Evolutionary conservation across 2,329 filamentous ascomycete genomes (phyloP).

Genomic region (Seiridium cupressi): DNA sequence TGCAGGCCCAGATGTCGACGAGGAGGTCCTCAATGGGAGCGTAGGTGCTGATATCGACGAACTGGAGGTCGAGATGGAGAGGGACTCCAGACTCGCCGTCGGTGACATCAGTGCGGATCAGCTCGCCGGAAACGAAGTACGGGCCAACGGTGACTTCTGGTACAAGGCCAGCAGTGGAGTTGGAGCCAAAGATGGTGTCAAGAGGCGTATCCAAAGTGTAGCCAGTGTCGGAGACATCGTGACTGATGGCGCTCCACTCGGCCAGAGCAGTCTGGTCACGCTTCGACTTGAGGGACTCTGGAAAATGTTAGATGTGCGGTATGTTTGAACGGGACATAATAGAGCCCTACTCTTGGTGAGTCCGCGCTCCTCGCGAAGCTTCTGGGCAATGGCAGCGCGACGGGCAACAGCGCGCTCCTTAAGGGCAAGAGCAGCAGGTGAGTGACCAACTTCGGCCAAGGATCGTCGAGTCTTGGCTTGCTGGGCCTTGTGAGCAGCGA

Average conservation of each 20-base stretch:
- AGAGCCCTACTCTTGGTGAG: slow-evolving; percentile 19
- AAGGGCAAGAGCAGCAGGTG: slow-evolving; percentile 32
- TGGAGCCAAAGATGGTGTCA: slow-evolving; percentile 28
- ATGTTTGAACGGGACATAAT: background rate
- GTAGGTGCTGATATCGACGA: slow-evolving; percentile 35
- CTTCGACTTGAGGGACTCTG: slow-evolving; percentile 23
- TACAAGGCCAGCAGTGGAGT: slow-evolving; percentile 26
- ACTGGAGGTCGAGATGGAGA: slow-evolving; percentile 37
- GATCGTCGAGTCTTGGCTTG: slow-evolving; percentile 32
- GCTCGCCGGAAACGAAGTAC: slow-evolving; percentile 32
- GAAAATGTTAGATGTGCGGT: background rate
- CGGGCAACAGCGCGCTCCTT: slow-evolving; percentile 34
- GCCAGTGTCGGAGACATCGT: slow-evolving; percentile 22
- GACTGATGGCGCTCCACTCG: slow-evolving; percentile 21
- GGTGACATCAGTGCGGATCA: slow-evolving; percentile 34
- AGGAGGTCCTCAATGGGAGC: slow-evolving; percentile 29
- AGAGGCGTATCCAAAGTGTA: slow-evolving; percentile 34
- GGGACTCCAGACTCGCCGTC: slow-evolving; percentile 35
- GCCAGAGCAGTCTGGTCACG: slow-evolving; percentile 23
- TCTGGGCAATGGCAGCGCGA: slow-evolving; percentile 32
- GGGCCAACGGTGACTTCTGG: slow-evolving; percentile 27
- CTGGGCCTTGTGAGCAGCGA: slow-evolving; percentile 29
- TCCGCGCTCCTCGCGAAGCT: slow-evolving; percentile 33
- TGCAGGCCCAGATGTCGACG: slow-evolving; percentile 37
- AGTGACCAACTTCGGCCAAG: slow-evolving; percentile 32